phyloP scores from a whole-genome alignment of 140 eudicot species.

The Eryngium alpinum region DNA sequence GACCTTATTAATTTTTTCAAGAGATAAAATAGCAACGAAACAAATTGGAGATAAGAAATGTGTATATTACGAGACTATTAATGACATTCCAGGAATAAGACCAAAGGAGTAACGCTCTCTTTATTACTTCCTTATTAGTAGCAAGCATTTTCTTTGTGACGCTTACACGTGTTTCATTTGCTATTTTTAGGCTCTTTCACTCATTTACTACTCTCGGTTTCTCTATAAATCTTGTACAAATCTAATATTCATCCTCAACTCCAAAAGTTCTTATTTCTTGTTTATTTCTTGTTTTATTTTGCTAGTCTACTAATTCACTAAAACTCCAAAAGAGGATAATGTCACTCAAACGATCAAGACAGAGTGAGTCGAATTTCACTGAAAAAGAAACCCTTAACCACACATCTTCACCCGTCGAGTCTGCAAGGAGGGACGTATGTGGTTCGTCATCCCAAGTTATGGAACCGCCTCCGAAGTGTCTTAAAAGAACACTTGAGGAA shows the following conservation, averaged over 20 bases:
- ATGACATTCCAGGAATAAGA: background rate
- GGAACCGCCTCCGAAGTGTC: constrained; percentile 3
- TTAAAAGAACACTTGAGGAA: background rate
- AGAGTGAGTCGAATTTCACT: constrained; percentile 9
- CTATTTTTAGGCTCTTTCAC: background rate
- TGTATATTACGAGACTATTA: constrained; percentile 6
- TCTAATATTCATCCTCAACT: background rate
- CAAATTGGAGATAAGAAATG: background rate
- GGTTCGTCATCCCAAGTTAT: too few relatives aligned
- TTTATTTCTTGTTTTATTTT: background rate
- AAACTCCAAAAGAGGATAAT: constrained; percentile 17
- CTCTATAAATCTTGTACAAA: background rate
- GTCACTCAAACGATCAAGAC: constrained; percentile 25
- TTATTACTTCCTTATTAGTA: background rate
- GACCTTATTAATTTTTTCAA: too few relatives aligned
- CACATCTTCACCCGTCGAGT: background rate
- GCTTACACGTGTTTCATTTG: background rate
- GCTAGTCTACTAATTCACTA: too few relatives aligned
- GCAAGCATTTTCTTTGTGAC: background rate
- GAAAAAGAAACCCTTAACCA: too few relatives aligned
- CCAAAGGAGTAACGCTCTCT: background rate
- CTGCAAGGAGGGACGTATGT: background rate
- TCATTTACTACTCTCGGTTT: constrained; percentile 2
- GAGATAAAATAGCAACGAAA: background rate
- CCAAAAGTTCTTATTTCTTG: background rate